phyloP scores from a whole-genome alignment of 805 yeast species.

The Danielia oregonensis region DNA sequence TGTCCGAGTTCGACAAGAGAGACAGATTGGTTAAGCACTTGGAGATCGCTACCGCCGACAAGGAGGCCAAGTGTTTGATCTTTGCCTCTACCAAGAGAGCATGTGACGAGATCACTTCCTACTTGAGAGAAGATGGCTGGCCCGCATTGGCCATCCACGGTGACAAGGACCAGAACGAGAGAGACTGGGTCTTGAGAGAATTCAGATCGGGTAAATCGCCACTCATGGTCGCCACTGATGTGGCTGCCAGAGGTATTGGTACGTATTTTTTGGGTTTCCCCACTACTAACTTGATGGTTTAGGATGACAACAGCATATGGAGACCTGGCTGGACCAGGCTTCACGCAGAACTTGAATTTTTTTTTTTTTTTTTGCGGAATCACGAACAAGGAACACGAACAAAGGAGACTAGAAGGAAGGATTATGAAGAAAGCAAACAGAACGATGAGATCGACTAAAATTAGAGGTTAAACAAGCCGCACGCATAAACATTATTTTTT shows the following conservation, averaged over 20 bases:
- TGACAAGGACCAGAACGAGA: slow-evolving; percentile 95
- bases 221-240: slow-evolving; percentile 98
- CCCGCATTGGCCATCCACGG: slow-evolving; percentile 99
- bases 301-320: slow-evolving; percentile 10
- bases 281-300: slow-evolving; percentile 19
- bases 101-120: slow-evolving; percentile 92
- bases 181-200: slow-evolving; percentile 97
- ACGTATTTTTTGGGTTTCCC: slow-evolving; percentile 45
- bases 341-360: background rate
- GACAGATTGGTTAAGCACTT: slow-evolving; percentile 83
- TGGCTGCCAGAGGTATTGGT: slow-evolving; percentile 99
- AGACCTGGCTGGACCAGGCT: background rate
- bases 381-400: too few relatives aligned
- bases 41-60: slow-evolving; percentile 69
- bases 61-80: slow-evolving; percentile 74
- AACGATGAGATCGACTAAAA: slow-evolving; percentile 1
- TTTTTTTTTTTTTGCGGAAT: too few relatives aligned
- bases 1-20: slow-evolving; percentile 89
- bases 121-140: slow-evolving; percentile 95
- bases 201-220: slow-evolving; percentile 92
- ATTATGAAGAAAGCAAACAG: slow-evolving; percentile 5
- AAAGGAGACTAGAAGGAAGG: slow-evolving; percentile 7
- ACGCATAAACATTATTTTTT: background rate
- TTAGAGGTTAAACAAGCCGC: background rate
- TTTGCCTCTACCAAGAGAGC: slow-evolving; percentile 97